Evolutionary conservation across 352 stramenopile species (phyloP).

Genomic region (Thalassiosira livingstoniorum): DNA sequence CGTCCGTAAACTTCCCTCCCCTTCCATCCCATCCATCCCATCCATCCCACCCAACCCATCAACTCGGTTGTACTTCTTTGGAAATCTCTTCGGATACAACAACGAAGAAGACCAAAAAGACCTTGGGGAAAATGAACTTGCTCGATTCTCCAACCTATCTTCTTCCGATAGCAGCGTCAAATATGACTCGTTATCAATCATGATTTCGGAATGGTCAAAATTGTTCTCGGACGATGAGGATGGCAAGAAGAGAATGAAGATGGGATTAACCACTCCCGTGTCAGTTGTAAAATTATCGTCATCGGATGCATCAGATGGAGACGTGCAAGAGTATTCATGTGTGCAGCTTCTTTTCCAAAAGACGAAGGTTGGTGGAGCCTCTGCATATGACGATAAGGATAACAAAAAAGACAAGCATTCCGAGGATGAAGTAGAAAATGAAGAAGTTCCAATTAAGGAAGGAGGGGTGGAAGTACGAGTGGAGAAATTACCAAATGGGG

Average conservation of each 20-base stretch:
- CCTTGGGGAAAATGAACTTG: constrained; percentile 18
- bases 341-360: constrained; percentile 56
- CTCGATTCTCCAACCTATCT: constrained; percentile 23
- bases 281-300: constrained; percentile 16
- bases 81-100: constrained; percentile 27
- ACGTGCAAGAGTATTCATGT: constrained; percentile 16
- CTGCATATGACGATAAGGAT: constrained; percentile 52
- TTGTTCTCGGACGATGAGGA: constrained; percentile 32
- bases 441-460: constrained; percentile 36
- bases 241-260: constrained; percentile 10
- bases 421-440: constrained; percentile 25
- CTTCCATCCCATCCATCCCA: too few species aligned
- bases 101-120: constrained; percentile 10
- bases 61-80: constrained; percentile 14
- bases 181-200: constrained; percentile 47
- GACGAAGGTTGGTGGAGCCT: constrained; percentile 20
- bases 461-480: constrained; percentile 51
- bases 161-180: constrained; percentile 24
- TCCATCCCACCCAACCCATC: too few species aligned
- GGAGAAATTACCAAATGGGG: constrained; percentile 9
- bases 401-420: constrained; percentile 31
- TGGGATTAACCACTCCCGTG: constrained; percentile 57
- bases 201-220: constrained; percentile 45
- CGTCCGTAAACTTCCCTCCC: too few species aligned
- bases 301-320: background rate